A percentile compares a stretch with the other conserved stretches of the same genome.
Conservation (phyloP, 352 stramenopile species). For the Thalassiosira oceanica region DNA sequence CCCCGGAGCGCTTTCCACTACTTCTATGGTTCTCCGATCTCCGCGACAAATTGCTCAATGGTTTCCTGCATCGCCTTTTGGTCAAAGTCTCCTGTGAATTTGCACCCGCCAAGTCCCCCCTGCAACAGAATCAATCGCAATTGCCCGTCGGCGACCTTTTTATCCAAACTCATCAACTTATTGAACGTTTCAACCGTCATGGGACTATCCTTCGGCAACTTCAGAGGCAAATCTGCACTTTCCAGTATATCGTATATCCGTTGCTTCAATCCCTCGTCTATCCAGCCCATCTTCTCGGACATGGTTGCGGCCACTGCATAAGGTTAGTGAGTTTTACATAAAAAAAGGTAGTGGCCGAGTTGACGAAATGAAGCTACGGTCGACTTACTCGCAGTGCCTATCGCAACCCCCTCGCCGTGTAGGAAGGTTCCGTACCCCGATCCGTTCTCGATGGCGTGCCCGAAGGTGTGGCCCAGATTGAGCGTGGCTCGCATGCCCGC, state of each 20-base stretch:
- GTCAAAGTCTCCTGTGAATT: constrained; percentile 85
- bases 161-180: constrained; percentile 84
- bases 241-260: constrained; percentile 77
- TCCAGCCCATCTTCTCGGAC: constrained; percentile 82
- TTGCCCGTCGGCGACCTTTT: constrained; percentile 84
- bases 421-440: constrained; percentile 91
- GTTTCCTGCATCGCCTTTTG: constrained; percentile 77
- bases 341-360: too few relatives aligned
- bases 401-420: constrained; percentile 95
- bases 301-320: constrained; percentile 96
- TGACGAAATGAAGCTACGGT: too few relatives aligned
- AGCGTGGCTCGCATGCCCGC: constrained; percentile 93
- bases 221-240: constrained; percentile 73
- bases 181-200: constrained; percentile 78
- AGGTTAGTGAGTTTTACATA: too few relatives aligned
- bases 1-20: too few relatives aligned
- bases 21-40: constrained; percentile 29
- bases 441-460: constrained; percentile 96
- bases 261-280: constrained; percentile 67
- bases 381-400: constrained; percentile 96
- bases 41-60: constrained; percentile 82
- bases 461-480: constrained; percentile 99
- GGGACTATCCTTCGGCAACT: constrained; percentile 76
- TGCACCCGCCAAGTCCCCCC: constrained; percentile 80
- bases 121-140: constrained; percentile 84